Evolutionary conservation across 768 basidiomycete species (phyloP).

Genomic region (Tulasnella sp.): DNA sequence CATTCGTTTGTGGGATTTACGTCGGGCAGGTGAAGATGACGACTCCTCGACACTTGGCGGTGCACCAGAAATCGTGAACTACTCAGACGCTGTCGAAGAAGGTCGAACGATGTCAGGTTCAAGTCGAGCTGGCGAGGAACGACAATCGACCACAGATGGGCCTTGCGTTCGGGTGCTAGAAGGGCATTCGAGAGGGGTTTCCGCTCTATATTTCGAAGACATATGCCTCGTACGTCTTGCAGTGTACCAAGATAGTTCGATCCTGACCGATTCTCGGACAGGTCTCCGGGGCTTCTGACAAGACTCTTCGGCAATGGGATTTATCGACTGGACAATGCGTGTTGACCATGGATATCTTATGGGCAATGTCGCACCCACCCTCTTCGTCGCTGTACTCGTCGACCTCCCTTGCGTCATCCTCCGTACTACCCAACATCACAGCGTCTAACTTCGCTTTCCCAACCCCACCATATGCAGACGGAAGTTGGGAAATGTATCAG

Average conservation of each 20-base stretch:
- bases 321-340: constrained; percentile 95
- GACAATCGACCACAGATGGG: constrained; percentile 46
- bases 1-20: constrained; percentile 86
- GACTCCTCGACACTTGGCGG: constrained; percentile 40
- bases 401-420: constrained; percentile 39
- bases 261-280: constrained; percentile 38
- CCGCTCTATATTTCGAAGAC: constrained; percentile 92
- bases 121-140: constrained; percentile 65
- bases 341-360: constrained; percentile 98
- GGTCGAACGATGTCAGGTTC: constrained; percentile 40
- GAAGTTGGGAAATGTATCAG: constrained; percentile 90
- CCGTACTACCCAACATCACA: constrained; percentile 43
- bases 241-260: constrained; percentile 12
- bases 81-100: constrained; percentile 14
- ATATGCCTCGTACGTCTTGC: constrained; percentile 67
- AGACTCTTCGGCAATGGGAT: constrained; percentile 98
- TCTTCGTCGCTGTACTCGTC: constrained; percentile 24
- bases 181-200: constrained; percentile 90
- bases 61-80: constrained; percentile 29
- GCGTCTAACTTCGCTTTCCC: constrained; percentile 72
- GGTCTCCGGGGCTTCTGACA: constrained; percentile 98
- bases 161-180: constrained; percentile 73
- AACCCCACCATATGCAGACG: constrained; percentile 83
- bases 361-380: constrained; percentile 90
- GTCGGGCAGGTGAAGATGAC: constrained; percentile 69